Evolutionary conservation across 176 grass and related monocot genomes (phyloP).

Genomic region (Oryza punctata): DNA sequence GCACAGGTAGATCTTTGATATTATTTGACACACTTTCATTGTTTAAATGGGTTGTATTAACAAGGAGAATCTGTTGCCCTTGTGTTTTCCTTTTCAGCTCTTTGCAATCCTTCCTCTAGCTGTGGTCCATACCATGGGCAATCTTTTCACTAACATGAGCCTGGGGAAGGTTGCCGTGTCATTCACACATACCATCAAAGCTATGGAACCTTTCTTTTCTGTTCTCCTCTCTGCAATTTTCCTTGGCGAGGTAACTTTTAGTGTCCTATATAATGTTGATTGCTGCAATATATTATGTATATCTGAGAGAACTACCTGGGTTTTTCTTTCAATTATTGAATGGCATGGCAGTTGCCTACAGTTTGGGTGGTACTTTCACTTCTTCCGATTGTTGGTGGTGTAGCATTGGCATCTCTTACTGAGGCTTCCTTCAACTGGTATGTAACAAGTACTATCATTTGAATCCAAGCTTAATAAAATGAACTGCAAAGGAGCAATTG

Average conservation of each 20-base stretch:
- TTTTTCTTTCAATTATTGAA: not conserved
- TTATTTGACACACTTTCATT: conserved; percentile 15
- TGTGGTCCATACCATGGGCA: conserved; percentile 74
- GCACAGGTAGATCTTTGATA: conserved; percentile 53
- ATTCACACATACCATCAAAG: conserved; percentile 83
- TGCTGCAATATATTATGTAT: not conserved
- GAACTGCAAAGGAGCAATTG: not conserved
- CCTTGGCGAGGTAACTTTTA: conserved; percentile 60
- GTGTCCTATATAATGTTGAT: not conserved
- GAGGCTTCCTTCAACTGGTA: conserved; percentile 94
- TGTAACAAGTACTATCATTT: conserved; percentile 6
- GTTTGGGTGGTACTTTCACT: conserved; percentile 58
- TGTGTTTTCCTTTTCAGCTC: conserved; percentile 43
- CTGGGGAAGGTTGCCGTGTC: conserved; percentile 76
- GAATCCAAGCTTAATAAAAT: not conserved
- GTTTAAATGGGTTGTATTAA: conserved; percentile 21
- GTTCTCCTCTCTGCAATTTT: conserved; percentile 76
- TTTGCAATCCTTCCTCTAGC: conserved; percentile 61
- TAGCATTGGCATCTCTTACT: conserved; percentile 79
- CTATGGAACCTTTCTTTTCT: conserved; percentile 90
- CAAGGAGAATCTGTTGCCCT: not conserved
- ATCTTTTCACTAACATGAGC: conserved; percentile 85
- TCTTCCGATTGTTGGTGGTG: conserved; percentile 84
- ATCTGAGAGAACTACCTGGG: not conserved
- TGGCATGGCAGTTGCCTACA: conserved; percentile 51